These are phyloP conservation scores for Phytophthora sojae DNA, from an alignment of 352 stramenopile species.

Conservation along the genomic window DNA sequence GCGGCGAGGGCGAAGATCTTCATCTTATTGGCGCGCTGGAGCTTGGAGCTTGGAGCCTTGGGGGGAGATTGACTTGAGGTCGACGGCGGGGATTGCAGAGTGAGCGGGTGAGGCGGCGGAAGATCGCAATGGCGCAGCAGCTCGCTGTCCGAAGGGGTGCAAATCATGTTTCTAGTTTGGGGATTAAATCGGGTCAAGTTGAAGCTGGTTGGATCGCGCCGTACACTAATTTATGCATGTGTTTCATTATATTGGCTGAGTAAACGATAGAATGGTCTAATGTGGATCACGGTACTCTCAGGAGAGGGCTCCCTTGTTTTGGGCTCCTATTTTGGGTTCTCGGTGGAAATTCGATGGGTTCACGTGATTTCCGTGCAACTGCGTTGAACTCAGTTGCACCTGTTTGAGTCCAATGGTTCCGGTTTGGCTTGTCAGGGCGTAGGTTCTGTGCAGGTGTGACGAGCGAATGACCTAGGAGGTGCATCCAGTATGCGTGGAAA, in stretches of 20 bases:
- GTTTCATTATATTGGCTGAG: too few relatives aligned
- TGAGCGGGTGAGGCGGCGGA: slow-evolving; percentile 10
- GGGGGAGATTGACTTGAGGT: slow-evolving; percentile 11
- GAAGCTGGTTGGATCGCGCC: slow-evolving; percentile 1
- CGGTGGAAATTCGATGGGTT: neutral
- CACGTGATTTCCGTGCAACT: neutral
- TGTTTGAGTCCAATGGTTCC: neutral
- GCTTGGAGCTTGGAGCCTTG: neutral
- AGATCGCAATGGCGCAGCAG: neutral
- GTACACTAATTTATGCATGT: too few relatives aligned
- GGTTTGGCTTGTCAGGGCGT: neutral
- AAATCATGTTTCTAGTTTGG: slow-evolving; percentile 5
- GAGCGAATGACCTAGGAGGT: neutral
- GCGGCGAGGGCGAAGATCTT: slow-evolving; percentile 21
- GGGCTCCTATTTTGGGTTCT: neutral
- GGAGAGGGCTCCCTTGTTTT: neutral
- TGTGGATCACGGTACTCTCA: neutral
- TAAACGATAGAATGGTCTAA: neutral
- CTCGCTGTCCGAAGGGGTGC: slow-evolving; percentile 6
- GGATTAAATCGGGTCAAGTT: neutral
- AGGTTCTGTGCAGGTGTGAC: neutral
- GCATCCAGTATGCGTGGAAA: neutral
- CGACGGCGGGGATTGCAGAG: slow-evolving; percentile 18
- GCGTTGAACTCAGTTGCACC: neutral
- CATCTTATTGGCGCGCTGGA: slow-evolving; percentile 5